A percentile compares a stretch with the other conserved stretches of the same genome.
Conservation (phyloP, 2,329 filamentous ascomycete genomes). For the Cordyceps cicadae region DNA sequence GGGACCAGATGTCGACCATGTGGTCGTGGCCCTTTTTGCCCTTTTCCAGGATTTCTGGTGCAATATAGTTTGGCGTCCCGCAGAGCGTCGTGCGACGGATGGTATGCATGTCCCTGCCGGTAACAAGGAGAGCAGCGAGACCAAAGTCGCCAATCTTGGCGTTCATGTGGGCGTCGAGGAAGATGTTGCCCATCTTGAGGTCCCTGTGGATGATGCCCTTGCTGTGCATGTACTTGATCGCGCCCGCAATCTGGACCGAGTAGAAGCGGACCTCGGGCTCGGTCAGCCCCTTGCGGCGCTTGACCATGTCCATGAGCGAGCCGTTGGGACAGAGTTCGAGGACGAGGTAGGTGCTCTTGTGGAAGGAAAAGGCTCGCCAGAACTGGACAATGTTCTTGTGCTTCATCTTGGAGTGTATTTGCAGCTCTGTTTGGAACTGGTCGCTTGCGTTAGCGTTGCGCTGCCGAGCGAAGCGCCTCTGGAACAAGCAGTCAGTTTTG, state of each 20-base stretch:
- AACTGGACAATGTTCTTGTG: constrained; percentile 96
- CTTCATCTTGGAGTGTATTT: constrained; percentile 96
- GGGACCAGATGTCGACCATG: constrained; percentile 96
- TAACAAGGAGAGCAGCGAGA: constrained; percentile 81
- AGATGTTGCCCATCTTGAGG: constrained; percentile 96
- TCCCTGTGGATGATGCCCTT: constrained; percentile 95
- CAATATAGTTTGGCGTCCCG: constrained; percentile 96
- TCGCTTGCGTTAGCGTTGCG: neutral
- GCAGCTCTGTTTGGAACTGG: constrained; percentile 72
- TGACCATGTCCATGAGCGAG: constrained; percentile 96
- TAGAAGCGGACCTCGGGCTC: constrained; percentile 92
- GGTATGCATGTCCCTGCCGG: constrained; percentile 79
- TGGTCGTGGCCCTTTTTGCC: constrained; percentile 92
- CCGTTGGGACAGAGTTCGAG: constrained; percentile 92
- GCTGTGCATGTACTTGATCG: constrained; percentile 95
- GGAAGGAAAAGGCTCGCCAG: constrained; percentile 84
- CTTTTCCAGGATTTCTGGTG: constrained; percentile 91
- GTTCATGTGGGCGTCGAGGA: constrained; percentile 90
- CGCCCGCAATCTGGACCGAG: constrained; percentile 88
- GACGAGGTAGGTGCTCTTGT: constrained; percentile 84
- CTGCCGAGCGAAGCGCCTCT: too few species aligned
- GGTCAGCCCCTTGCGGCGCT: constrained; percentile 79
- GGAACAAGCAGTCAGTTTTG: neutral
- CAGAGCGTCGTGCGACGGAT: constrained; percentile 86
- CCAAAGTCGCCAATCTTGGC: constrained; percentile 98